Percentiles rank a stretch among this genome's conserved stretches.
Evolutionary conservation across 805 yeast species (phyloP).

Genomic region (Zygosaccharomyces siamensis): DNA sequence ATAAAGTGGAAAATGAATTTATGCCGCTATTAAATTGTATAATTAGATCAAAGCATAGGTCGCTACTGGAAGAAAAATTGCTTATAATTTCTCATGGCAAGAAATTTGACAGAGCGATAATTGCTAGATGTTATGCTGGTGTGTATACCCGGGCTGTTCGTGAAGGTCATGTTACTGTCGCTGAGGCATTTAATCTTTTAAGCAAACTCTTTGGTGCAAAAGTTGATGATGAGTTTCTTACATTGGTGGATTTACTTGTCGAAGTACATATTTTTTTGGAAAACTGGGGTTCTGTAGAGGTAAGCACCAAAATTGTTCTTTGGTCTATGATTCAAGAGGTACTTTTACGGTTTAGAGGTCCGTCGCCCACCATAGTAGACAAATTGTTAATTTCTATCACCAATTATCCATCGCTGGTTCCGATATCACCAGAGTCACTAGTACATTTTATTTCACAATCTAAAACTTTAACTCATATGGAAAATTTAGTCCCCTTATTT

Average conservation of each 20-base stretch:
- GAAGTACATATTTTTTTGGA: not conserved
- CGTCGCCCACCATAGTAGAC: not conserved
- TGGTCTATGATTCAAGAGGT: constrained; percentile 7
- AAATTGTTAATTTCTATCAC: not conserved
- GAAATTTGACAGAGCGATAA: not conserved
- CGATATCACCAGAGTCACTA: constrained; percentile 4
- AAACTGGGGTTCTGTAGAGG: not conserved
- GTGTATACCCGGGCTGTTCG: not conserved
- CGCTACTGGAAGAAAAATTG: constrained; percentile 3
- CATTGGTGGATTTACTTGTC: not conserved
- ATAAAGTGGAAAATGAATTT: not conserved
- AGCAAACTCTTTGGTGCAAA: not conserved
- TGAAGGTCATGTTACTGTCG: not conserved
- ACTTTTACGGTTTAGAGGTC: not conserved
- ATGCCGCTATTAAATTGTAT: constrained; percentile 4
- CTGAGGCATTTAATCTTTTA: not conserved
- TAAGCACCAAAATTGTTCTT: not conserved
- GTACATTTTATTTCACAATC: constrained; percentile 4
- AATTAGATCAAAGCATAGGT: not conserved
- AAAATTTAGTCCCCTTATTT: not conserved
- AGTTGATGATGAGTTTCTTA: not conserved
- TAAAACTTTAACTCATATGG: not conserved
- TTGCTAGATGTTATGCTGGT: not conserved
- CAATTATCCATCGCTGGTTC: not conserved
- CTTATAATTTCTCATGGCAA: not conserved